Base-by-base conservation (phyloP, 352 stramenopile genomes). In the Globisporangium viniferum region DNA sequence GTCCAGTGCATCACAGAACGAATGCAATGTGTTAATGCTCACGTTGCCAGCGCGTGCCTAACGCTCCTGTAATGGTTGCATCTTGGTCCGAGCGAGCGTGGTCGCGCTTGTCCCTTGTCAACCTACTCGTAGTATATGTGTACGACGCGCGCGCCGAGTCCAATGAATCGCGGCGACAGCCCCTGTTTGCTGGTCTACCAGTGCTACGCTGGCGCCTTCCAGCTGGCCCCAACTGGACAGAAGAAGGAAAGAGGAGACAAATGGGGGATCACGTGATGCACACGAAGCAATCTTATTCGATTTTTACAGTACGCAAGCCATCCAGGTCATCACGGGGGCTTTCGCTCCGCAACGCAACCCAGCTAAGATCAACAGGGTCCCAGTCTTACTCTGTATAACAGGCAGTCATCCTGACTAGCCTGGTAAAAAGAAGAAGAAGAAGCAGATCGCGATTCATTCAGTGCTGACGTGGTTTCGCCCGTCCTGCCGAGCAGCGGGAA, bases 251-350 rank as follows among this genome's bases (percentile, higher is more conserved):
- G 15, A 4, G 36, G 10, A 58, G 41, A n/a, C 5, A 22, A 8
- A 8, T 4, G 14, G 15, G n/a, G 12, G 22, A 33, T 57, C 5
- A 12, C 24, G 44, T 57, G 22, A 12, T 58, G 53, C 22, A 33
- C 53, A n/a, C 12, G 53, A 36, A 36, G 12, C 24, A 58, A 58
- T 58, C 53, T 31, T 58, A 58, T 35, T 58, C 53, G 53, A 20
- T 20, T 36, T 29, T 58, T 31, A 33, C 14, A 51, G 44, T 51
- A 51, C 44, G 24, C 6, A 58, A n/a, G 9, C 24, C 48, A 29
- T 1, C 27, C 48, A 35, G 22, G 9, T 20, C 14, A 14, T 33
- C 53, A 58, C 24, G 24, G 53, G 53, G 22, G 12, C 53, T n/a
- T 58, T 57, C 22, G 0, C 9, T 18, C 7, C 6, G 2, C 12